Evolutionary conservation across 2,329 filamentous ascomycete genomes (phyloP).

Genomic region (Rhynchosporium agropyri): DNA sequence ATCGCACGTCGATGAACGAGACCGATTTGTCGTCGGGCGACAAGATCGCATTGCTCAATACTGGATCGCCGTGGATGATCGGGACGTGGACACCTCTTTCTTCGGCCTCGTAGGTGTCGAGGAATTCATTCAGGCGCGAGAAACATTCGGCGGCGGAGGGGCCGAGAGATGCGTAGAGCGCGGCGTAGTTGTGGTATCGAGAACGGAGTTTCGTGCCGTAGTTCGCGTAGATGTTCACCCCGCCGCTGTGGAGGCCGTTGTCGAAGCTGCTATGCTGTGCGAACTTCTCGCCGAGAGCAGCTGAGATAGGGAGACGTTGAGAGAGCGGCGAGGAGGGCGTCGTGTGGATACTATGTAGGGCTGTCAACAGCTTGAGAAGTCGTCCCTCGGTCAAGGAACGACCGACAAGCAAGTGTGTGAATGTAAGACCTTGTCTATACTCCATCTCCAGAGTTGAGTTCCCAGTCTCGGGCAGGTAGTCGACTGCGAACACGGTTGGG

Average conservation of each 20-base stretch:
- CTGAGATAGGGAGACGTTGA: slow-evolving; percentile 33
- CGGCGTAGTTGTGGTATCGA: slow-evolving; percentile 12
- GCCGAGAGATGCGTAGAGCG: neutral
- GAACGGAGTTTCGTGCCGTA: slow-evolving; percentile 17
- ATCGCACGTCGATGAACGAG: slow-evolving; percentile 19
- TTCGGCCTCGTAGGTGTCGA: slow-evolving; percentile 21
- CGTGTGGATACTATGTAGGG: slow-evolving; percentile 37
- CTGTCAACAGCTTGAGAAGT: slow-evolving; percentile 34
- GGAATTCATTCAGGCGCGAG: slow-evolving; percentile 17
- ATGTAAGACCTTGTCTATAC: slow-evolving; percentile 13
- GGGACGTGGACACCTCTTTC: slow-evolving; percentile 12
- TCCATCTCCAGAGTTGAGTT: slow-evolving; percentile 19
- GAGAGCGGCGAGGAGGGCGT: slow-evolving; percentile 27
- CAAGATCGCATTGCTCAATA: slow-evolving; percentile 16
- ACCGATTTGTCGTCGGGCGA: slow-evolving; percentile 6
- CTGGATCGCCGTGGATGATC: slow-evolving; percentile 21
- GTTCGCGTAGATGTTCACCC: slow-evolving; percentile 17
- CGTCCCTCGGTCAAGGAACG: slow-evolving; percentile 35
- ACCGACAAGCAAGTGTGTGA: slow-evolving; percentile 16
- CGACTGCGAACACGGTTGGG: slow-evolving; percentile 5
- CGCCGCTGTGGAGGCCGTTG: neutral
- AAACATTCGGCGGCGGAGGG: slow-evolving; percentile 4
- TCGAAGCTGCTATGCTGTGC: slow-evolving; percentile 9
- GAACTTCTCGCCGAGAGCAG: slow-evolving; percentile 26
- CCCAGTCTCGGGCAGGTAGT: slow-evolving; percentile 12